Base-by-base conservation (phyloP, 129 eudicot genomes). In the Dittrichia graveolens region DNA sequence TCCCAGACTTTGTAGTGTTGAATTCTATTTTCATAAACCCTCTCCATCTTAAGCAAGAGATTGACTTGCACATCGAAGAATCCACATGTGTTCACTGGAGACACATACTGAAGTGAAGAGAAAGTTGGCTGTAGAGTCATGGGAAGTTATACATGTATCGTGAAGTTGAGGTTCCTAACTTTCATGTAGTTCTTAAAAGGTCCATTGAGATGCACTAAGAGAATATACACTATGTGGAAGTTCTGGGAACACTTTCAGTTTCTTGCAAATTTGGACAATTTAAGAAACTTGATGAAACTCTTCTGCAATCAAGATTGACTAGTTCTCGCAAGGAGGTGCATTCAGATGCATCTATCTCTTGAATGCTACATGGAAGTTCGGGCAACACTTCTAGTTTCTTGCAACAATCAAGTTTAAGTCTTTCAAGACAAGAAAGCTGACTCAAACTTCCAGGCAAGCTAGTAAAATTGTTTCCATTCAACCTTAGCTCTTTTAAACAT, bases 401-500 rank as follows among this genome's bases (percentile, higher is more conserved):
- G 47, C 66, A 61, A 61, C 47, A 4, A 37, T 12, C 9, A 11
- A 61, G 47, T 31, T 4, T 0, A 40, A 61, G 66, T 3, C 1
- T 2, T 3, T 14, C 0, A 38, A 61, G 47, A 38, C 15, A 8
- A 35, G 66, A 61, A 37, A 61, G 66, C 4, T 61, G 46, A 61
- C 66, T 38, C 44, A 61, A 38, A 61, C 46, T 61, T 37, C 46
- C 5, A 61, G 66, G 66, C 46, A 61, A 61, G 14, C 46, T 61
- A 38, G 66, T 61, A 61, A 61, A 61, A n/a, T 6, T 61, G 47
- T 61, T 61, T 8, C 47, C 66, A 1, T 1, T 4, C 16, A 61
- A 38, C 18, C 0, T 0, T 35, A 61, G 24, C 5, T n/a, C 0
- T 12, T 37, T 0, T 61, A 61, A 18, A 61, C 8, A 14, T 61